A percentile compares a stretch with the other conserved stretches of the same genome.
Evolutionary conservation across 2,329 filamentous ascomycete species (phyloP).

Genomic region (Cadophora malorum): DNA sequence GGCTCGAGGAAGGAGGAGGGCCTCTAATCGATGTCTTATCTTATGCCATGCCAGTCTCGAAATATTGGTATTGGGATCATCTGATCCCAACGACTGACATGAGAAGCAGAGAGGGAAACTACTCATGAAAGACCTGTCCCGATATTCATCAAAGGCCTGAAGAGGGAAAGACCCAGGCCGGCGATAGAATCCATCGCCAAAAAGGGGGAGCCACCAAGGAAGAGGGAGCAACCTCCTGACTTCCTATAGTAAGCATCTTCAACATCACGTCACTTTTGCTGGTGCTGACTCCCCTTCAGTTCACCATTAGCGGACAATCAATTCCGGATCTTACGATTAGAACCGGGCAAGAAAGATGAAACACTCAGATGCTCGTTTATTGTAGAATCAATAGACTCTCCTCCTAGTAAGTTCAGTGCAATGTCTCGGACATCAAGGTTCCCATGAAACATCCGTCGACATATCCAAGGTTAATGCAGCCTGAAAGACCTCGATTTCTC

Average conservation of each 20-base stretch:
- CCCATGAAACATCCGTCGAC: too few relatives aligned
- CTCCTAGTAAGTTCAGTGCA: neutral
- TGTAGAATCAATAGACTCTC: conserved; percentile 8
- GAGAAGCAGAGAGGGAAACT: neutral
- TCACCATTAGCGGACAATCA: conserved; percentile 7
- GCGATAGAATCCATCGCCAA: conserved; percentile 17
- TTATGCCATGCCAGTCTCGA: neutral
- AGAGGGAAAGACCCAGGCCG: conserved; percentile 22
- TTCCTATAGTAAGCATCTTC: neutral
- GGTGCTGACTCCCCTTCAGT: neutral
- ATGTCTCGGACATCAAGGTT: too few relatives aligned
- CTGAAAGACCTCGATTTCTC: neutral
- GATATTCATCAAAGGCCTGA: conserved; percentile 19
- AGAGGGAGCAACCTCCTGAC: conserved; percentile 21
- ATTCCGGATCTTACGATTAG: conserved; percentile 26
- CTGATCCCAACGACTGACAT: neutral
- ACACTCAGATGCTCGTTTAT: conserved; percentile 20
- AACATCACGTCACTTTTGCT: neutral
- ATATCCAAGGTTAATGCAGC: too few relatives aligned
- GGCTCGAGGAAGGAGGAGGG: too few relatives aligned
- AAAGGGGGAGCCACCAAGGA: conserved; percentile 1
- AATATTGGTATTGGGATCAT: neutral
- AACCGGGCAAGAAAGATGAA: conserved; percentile 22
- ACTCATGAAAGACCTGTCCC: conserved; percentile 17
- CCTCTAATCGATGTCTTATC: neutral